These are phyloP conservation scores for Furcasterigmium furcatum DNA, from an alignment of 2,329 filamentous ascomycete genomes.

Conservation along the genomic window DNA sequence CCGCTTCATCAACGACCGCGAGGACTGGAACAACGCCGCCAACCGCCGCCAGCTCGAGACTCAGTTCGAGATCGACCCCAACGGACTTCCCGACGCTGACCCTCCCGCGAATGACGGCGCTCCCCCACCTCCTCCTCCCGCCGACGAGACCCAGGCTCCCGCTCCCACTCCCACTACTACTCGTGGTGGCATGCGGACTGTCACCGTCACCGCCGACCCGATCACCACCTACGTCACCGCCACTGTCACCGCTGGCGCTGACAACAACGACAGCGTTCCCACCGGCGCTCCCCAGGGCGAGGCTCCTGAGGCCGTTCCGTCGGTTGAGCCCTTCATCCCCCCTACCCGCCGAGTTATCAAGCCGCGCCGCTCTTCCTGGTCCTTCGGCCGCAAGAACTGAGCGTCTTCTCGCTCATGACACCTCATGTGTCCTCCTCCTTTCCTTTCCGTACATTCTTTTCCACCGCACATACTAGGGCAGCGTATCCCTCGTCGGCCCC, in stretches of 20 bases:
- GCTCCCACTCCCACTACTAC: slow-evolving; percentile 11
- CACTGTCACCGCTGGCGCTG: slow-evolving; percentile 27
- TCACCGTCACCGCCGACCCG: slow-evolving; percentile 30
- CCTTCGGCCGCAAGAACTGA: slow-evolving; percentile 8
- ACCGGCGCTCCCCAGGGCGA: background rate
- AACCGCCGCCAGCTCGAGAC: slow-evolving; percentile 41
- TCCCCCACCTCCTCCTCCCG: slow-evolving; percentile 13
- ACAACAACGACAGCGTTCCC: slow-evolving; percentile 7
- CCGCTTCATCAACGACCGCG: slow-evolving; percentile 26
- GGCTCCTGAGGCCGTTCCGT: background rate
- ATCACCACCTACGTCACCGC: slow-evolving; percentile 34
- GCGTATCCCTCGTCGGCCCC: too few relatives aligned
- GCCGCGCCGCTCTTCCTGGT: slow-evolving; percentile 9
- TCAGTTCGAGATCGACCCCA: slow-evolving; percentile 41
- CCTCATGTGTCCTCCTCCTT: too few relatives aligned
- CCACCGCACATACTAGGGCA: too few relatives aligned
- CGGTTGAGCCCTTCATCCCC: slow-evolving; percentile 8
- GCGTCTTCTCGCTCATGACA: background rate
- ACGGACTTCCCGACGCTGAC: slow-evolving; percentile 17
- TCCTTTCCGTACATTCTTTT: too few relatives aligned
- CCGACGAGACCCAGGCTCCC: slow-evolving; percentile 6
- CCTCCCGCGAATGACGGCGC: slow-evolving; percentile 11
- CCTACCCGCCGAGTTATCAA: slow-evolving; percentile 10
- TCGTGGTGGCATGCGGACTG: slow-evolving; percentile 23
- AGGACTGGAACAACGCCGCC: slow-evolving; percentile 38